Evolutionary conservation across 2,329 filamentous ascomycete species (phyloP).

Genomic region (Pseudofabraea citricarpa): DNA sequence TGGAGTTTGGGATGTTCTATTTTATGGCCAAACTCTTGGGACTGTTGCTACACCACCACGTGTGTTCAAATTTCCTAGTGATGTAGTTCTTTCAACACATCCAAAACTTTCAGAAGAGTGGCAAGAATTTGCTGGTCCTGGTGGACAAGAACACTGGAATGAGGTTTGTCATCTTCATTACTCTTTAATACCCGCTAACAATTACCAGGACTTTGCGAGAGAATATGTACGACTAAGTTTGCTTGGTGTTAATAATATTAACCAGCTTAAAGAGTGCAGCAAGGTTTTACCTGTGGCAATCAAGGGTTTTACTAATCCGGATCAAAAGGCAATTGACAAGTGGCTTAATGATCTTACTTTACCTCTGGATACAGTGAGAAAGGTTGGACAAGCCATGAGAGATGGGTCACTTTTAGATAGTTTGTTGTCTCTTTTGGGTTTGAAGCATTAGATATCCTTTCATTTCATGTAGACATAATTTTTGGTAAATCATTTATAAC

Average conservation of each 20-base stretch:
- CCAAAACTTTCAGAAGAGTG: conserved; percentile 26
- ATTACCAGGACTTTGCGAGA: conserved; percentile 35
- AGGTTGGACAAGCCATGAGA: too few relatives aligned
- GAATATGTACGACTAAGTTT: conserved; percentile 39
- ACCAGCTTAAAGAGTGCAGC: conserved; percentile 38
- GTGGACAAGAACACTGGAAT: conserved; percentile 36
- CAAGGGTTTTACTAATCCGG: too few relatives aligned
- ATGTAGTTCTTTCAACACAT: conserved; percentile 10
- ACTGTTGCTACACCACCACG: conserved; percentile 15
- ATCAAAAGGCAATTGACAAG: too few relatives aligned
- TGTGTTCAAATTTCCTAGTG: conserved; percentile 31
- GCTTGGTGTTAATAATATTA: conserved; percentile 40
- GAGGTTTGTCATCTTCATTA: too few relatives aligned
- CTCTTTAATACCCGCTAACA: too few relatives aligned
- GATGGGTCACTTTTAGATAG: too few relatives aligned
- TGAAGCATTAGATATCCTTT: too few relatives aligned
- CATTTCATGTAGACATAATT: too few relatives aligned
- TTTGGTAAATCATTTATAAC: too few relatives aligned
- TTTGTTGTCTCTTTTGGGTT: too few relatives aligned
- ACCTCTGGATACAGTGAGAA: too few relatives aligned
- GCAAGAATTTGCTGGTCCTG: conserved; percentile 33
- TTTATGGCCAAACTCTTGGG: conserved; percentile 38
- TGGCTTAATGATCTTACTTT: too few relatives aligned
- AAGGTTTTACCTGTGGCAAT: conserved; percentile 29
- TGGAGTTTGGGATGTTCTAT: conserved; percentile 44